Conservation (phyloP, 805 yeast genomes). For the Metschnikowia orientalis region DNA sequence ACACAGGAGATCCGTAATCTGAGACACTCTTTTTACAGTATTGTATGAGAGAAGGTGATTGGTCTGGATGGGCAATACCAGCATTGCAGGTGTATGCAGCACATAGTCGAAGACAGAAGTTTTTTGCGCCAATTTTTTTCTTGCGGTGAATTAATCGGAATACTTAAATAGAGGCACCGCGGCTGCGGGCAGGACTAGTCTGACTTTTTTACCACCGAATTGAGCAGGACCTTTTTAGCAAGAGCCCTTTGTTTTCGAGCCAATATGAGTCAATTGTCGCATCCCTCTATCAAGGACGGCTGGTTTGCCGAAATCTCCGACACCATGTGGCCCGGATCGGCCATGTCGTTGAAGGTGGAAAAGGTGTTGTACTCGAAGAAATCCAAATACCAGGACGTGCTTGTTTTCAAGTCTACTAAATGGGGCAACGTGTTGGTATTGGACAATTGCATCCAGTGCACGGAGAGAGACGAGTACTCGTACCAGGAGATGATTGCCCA, state of each 20-base stretch:
- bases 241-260: neutral
- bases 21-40: no score
- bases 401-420: constrained; percentile 87
- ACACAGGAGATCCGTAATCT: no score
- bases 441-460: constrained; percentile 92
- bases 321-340: constrained; percentile 99
- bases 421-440: constrained; percentile 94
- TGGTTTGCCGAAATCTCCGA: constrained; percentile 96
- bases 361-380: constrained; percentile 79
- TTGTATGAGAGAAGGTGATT: no score
- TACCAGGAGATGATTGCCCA: constrained; percentile 99
- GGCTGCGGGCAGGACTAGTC: no score
- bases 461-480: constrained; percentile 95
- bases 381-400: constrained; percentile 88
- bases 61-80: no score
- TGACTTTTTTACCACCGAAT: no score
- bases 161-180: no score
- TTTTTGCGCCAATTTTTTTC: no score
- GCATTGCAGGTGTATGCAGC: no score
- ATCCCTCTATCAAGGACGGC: constrained; percentile 70
- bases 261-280: constrained; percentile 40
- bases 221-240: no score
- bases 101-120: no score
- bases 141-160: no score
- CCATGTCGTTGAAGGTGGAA: constrained; percentile 86